These are phyloP conservation scores for Pythium insidiosum DNA, from an alignment of 352 stramenopile genomes.

Conservation along the genomic window DNA sequence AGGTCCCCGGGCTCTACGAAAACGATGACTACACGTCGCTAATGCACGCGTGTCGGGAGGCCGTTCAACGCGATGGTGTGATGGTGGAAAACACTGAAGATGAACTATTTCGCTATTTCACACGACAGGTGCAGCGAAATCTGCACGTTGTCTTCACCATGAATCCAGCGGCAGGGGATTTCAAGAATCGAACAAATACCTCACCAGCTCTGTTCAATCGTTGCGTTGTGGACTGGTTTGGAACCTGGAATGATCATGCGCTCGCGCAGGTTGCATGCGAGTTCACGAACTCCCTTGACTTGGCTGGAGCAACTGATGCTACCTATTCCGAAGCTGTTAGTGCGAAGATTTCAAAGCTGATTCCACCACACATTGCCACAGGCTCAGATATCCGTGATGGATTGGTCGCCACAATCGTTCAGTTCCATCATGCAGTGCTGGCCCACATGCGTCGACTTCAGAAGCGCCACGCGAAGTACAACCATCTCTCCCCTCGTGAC, in stretches of 20 bases:
- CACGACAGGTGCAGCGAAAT: constrained; percentile 96
- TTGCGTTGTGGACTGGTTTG: constrained; percentile 99
- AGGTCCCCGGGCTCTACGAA: constrained; percentile 99
- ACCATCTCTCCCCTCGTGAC: constrained; percentile 88
- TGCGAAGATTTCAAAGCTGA: constrained; percentile 38
- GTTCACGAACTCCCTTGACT: constrained; percentile 94
- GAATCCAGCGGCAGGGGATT: constrained; percentile 97
- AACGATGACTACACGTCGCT: constrained; percentile 98
- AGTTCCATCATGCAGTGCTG: constrained; percentile 83
- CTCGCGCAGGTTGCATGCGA: constrained; percentile 98
- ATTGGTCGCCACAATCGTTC: constrained; percentile 76
- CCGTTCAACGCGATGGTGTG: constrained; percentile 86
- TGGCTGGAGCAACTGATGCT: constrained; percentile 86
- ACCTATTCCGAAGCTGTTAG: constrained; percentile 34
- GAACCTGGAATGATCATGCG: constrained; percentile 96
- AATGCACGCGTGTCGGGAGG: constrained; percentile 94
- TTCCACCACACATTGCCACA: constrained; percentile 52
- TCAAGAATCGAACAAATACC: constrained; percentile 96
- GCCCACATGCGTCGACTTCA: constrained; percentile 80
- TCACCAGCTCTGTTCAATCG: constrained; percentile 99
- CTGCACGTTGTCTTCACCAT: constrained; percentile 99
- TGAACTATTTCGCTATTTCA: constrained; percentile 96
- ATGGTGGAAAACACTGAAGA: constrained; percentile 92
- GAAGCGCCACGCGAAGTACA: constrained; percentile 84
- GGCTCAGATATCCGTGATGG: constrained; percentile 65